Evolutionary conservation across 1,284 basidiomycete genomes (phyloP).

Genomic region (Cutaneotrichosporon sp.): DNA sequence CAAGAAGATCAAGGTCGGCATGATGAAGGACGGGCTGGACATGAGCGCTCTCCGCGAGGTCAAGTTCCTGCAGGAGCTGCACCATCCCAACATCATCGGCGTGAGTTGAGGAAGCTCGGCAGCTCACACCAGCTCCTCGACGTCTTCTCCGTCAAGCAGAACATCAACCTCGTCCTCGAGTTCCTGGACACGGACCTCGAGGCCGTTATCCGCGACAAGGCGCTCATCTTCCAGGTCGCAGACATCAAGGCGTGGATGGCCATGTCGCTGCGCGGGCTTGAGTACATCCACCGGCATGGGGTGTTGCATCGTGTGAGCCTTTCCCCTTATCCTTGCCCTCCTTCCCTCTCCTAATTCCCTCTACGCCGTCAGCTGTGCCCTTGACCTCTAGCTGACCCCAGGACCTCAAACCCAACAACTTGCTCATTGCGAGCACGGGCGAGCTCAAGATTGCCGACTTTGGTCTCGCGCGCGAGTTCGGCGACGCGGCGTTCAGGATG

Average conservation of each 20-base stretch:
- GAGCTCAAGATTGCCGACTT: conserved; percentile 99
- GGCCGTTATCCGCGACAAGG: conserved; percentile 91
- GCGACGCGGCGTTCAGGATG: conserved; percentile 82
- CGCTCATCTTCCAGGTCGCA: conserved; percentile 85
- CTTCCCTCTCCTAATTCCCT: no score
- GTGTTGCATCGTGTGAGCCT: conserved; percentile 81
- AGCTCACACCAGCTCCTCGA: conserved; percentile 74
- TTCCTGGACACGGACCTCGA: conserved; percentile 98
- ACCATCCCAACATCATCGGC: conserved; percentile 93
- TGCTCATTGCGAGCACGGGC: conserved; percentile 87
- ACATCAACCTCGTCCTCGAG: conserved; percentile 95
- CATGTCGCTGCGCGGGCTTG: conserved; percentile 94
- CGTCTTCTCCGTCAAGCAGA: conserved; percentile 94
- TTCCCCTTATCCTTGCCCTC: neutral
- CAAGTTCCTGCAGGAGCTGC: conserved; percentile 91
- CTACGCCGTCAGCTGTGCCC: no score
- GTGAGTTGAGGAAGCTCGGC: conserved; percentile 55
- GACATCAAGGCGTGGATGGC: conserved; percentile 99
- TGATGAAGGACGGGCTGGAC: conserved; percentile 97
- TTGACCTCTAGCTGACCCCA: conserved; percentile 47
- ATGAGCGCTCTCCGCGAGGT: conserved; percentile 99
- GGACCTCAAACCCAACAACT: conserved; percentile 99
- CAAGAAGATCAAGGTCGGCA: conserved; percentile 96
- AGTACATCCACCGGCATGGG: conserved; percentile 95
- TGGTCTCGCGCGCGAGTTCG: conserved; percentile 92